Evolutionary conservation across 768 basidiomycete genomes (phyloP), one percentile per base, ranked within the genome.

Genomic region (Pleurotus sapidus): DNA sequence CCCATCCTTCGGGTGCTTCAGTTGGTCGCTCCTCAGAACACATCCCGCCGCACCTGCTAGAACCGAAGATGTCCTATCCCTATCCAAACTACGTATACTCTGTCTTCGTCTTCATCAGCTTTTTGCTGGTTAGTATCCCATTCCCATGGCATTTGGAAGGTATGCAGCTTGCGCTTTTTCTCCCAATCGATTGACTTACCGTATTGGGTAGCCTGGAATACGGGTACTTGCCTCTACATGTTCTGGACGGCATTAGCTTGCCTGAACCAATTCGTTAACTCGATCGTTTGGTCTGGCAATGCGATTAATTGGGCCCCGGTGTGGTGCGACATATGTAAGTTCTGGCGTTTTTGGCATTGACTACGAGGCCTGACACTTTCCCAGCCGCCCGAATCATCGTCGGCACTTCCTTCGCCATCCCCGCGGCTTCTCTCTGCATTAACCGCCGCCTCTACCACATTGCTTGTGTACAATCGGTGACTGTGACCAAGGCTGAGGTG

Each of bases 181-280:
- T 11, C 46, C 30, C 5, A 25, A 17, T 49, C 34, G 45, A 56
- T 30, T 42, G 34, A 20, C 30, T 34, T 8, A 8, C 40, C 24
- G 17, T 27, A 53, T 53, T 17, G 1, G 12, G 23, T 37, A 76
- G 77, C 76, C 6, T 79, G 78, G 77, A 80, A 81, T 66, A 78
- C 83, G 8, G 89, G 88, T 23, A 91, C 90, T 11, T 84, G 89
- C 59, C 69, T 84, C 40, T 87, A 82, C 73, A 91, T 93, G 74
- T 58, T 74, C 34, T 93, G 90, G 91, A 76, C 78, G 5, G 82
- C 78, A 1, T 50, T 83, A 6, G 74, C 73, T 14, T 86, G 84
- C 66, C 77, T 92, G 45, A 78, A 78, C 50, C 69, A 76, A 48
- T 85, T 82, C 63, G 70, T 92, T 61, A 88, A 93, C 71, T 78